These are phyloP conservation scores for Litchi chinensis DNA, from an alignment of 345 rosid genomes.

Conservation along the genomic window DNA sequence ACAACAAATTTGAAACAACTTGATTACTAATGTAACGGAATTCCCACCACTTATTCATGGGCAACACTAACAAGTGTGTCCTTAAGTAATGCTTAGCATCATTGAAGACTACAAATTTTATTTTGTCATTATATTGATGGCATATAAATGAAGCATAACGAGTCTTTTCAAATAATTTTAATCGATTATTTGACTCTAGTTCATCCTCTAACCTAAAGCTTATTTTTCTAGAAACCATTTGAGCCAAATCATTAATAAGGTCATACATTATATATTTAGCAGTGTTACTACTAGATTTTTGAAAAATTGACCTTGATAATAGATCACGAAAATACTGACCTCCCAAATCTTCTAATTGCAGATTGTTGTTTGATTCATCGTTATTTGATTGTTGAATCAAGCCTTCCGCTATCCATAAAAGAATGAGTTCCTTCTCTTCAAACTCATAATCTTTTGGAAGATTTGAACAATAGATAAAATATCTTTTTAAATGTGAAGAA, in stretches of 20 bases:
- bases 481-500: neutral
- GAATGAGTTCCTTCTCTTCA: constrained; percentile 20
- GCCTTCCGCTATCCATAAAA: constrained; percentile 28
- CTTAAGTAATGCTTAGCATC: neutral
- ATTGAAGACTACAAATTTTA: too few relatives aligned
- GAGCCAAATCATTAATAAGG: constrained; percentile 22
- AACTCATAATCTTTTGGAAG: constrained; percentile 23
- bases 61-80: neutral
- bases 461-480: constrained; percentile 17
- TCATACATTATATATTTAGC: constrained; percentile 19
- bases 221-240: neutral
- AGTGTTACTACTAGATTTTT: neutral
- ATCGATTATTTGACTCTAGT: neutral
- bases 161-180: neutral
- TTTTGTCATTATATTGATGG: too few relatives aligned
- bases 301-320: neutral
- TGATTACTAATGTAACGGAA: neutral
- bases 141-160: neutral
- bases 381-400: neutral
- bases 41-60: too few relatives aligned
- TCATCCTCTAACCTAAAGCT: neutral
- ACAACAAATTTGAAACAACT: neutral
- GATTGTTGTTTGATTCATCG: too few relatives aligned
- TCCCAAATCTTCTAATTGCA: too few relatives aligned
- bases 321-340: too few relatives aligned